Base-by-base conservation (phyloP, 345 rosid species). In the Luvunga scandens region DNA sequence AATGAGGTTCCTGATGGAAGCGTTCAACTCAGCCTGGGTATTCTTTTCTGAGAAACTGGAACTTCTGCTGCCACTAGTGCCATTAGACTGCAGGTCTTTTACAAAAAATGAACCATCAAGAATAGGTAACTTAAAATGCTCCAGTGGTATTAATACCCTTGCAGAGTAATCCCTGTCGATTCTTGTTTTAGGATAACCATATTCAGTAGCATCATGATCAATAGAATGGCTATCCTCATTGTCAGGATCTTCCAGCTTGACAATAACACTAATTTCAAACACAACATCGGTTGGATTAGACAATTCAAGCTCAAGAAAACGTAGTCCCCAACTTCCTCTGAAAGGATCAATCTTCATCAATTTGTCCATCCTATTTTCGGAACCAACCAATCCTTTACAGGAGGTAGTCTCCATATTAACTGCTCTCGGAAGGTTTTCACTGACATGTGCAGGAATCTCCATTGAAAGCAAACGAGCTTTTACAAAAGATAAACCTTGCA, bases 301-400 rank as follows among this genome's bases (percentile, higher is more conserved):
- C 85, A 97, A 73, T 88, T 97, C 99, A 36, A 97, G 90, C 82
- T 97, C 99, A 33, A 97, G 93, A 84, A 97, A 93, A 50, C 95
- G 94, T 14, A 97, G 82, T 42, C 99, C 98, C 99, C 99, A 94
- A 81, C 99, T 97, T 81, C 99, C 99, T 85, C 98, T 86, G 68
- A 88, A 92, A 62, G 97, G 98, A 85, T 97, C 92, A 34, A 94
- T 94, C 82, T 94, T 97, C 77, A 93, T 91, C 78, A 94, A 84
- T 75, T 91, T 90, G 57, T 97, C 97, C 78, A 86, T 87, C 87
- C 86, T 90, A 81, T 81, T 84, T 77, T 84, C 93, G 12, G 86
- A 78, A 79, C 82, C 86, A 75, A 27, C 76, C 60, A 78, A 85
- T 83, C 90, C 95, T 80, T 83, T 63, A 59, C 75, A 18, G 36